phyloP scores from a whole-genome alignment of 345 rosid genomes.

The Clarkia xantiana region DNA sequence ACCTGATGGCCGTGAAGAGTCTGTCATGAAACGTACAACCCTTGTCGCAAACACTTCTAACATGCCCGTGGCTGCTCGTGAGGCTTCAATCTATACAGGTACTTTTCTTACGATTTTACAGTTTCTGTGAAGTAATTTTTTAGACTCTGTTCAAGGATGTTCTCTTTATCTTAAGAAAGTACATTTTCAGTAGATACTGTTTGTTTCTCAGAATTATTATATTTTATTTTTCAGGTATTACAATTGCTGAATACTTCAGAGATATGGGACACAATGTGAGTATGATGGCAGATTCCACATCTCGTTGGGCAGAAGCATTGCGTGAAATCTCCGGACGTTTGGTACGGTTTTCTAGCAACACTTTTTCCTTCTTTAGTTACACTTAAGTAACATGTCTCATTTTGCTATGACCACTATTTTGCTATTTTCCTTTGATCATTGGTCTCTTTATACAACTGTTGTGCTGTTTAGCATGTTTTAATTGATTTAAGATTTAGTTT shows the following conservation, averaged over 20 bases:
- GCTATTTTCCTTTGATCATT: too few relatives aligned
- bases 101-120: background rate
- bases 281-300: slow-evolving; percentile 99
- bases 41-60: slow-evolving; percentile 99
- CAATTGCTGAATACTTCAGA: slow-evolving; percentile 96
- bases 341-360: slow-evolving; percentile 28
- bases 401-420: background rate
- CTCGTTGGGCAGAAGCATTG: slow-evolving; percentile 99
- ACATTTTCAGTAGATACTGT: background rate
- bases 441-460: too few relatives aligned
- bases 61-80: slow-evolving; percentile 99
- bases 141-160: background rate
- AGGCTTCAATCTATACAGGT: slow-evolving; percentile 99
- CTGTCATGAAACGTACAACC: slow-evolving; percentile 99
- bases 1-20: slow-evolving; percentile 99
- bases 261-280: slow-evolving; percentile 99
- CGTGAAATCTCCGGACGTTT: slow-evolving; percentile 99
- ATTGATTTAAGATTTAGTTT: background rate
- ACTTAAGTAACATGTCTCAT: background rate
- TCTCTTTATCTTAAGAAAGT: background rate
- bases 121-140: background rate
- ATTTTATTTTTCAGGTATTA: slow-evolving; percentile 51
- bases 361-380: background rate
- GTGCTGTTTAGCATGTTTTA: background rate
- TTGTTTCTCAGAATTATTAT: background rate